Conservation (phyloP, 139 green algal species). For the Asterochloris sp. region DNA sequence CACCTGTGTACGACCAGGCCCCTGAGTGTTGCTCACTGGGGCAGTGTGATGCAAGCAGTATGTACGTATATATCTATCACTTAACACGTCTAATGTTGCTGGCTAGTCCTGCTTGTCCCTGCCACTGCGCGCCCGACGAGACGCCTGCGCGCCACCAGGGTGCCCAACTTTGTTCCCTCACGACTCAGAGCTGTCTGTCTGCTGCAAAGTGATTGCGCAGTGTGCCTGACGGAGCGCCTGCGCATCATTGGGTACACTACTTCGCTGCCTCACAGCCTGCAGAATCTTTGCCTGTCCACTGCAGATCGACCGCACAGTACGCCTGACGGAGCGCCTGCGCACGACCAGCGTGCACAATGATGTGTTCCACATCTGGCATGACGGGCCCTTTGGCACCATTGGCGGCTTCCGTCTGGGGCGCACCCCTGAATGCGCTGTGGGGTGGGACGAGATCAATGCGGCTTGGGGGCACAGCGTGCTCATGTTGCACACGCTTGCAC, state of each 20-base stretch:
- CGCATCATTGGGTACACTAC: not conserved
- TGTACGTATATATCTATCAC: too few relatives aligned
- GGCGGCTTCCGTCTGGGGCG: conserved; percentile 81
- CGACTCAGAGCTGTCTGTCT: not conserved
- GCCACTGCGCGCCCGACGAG: too few relatives aligned
- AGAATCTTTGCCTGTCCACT: not conserved
- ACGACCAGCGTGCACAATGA: conserved; percentile 84
- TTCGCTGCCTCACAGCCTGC: not conserved
- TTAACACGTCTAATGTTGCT: too few relatives aligned
- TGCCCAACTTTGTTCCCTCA: not conserved
- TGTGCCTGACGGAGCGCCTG: too few relatives aligned
- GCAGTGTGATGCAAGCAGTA: too few relatives aligned
- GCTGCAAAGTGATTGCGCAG: conserved; percentile 26
- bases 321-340: conserved; percentile 68
- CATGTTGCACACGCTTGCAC: conserved; percentile 91
- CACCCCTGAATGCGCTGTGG: conserved; percentile 66
- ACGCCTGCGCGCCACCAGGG: too few relatives aligned
- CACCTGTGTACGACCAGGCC: too few relatives aligned
- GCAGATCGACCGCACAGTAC: conserved; percentile 30
- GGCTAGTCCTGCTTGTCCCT: too few relatives aligned
- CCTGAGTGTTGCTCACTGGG: too few relatives aligned
- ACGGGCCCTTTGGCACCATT: conserved; percentile 87
- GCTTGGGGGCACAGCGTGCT: conserved; percentile 91
- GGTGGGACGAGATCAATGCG: conserved; percentile 98
- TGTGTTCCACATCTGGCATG: conserved; percentile 86